Base-by-base conservation (phyloP, 2,329 filamentous ascomycete genomes). In the Pseudogymnoascus destructans region DNA sequence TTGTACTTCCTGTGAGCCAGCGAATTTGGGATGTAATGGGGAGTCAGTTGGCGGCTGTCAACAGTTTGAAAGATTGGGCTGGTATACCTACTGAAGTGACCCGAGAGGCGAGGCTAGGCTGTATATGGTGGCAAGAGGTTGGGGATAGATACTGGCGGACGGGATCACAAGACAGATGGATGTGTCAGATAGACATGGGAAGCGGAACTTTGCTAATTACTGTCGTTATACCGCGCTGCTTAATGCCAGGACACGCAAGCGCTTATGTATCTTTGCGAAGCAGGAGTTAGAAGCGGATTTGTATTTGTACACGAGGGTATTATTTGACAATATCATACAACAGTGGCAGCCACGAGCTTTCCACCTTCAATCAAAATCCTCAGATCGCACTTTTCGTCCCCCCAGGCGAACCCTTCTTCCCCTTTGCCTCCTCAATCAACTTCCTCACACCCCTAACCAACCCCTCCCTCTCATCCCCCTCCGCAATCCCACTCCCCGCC, bases 401-500 rank as follows among this genome's bases (percentile, higher is more conserved):
- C 10, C 17, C 52, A 33, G 32, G 10, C 9, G 33, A 55, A 11
- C 54, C 70, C 65, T 74, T 71, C 59, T 72, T 66, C 55, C 64
- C 58, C 52, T 63, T 70, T 57, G 69, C 64, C 66, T 87, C 85
- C 1, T 78, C 74, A 55, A 88, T 70, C 58, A 93, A 70, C 63
- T 80, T 79, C 65, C 73, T 76, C 40, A 89, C 68, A 2, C 84
- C 82, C 69, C 75, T 86, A 38, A 81, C 79, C 68, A 95, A 69
- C 40, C 82, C 79, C 57, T 84, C 78, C 63, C 76, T 78, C 74
- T 95, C 89, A 15, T 79, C 79, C 0, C 78, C 78, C 61, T 82
- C 77, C 49, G 84, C 81, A 52, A 77, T 70, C 10, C 85, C 88
- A 67, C 90, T 95, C 3, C 88, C 93, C 0, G 92, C 93, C 93